Conservation (phyloP, 2,329 filamentous ascomycete genomes). For the Curvularia hawaiiensis region DNA sequence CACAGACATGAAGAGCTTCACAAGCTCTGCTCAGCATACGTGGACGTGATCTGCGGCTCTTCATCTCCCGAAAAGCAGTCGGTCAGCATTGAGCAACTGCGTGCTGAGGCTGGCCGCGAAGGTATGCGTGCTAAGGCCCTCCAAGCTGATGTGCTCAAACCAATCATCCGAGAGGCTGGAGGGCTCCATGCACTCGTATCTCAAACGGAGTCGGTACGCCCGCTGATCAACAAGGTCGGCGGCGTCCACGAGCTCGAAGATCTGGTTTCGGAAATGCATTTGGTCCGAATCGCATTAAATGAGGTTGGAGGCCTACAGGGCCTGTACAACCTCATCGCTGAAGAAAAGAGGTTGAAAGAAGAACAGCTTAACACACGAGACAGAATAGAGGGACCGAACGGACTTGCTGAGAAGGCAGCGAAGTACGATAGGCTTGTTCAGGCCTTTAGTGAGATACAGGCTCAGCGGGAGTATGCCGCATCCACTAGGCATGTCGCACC, state of each 20-base stretch:
- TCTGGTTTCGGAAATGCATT: conserved; percentile 13
- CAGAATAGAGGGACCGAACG: no score
- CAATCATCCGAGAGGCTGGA: conserved; percentile 22
- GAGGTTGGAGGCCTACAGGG: conserved; percentile 16
- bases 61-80: conserved; percentile 2
- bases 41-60: conserved; percentile 17
- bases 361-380: conserved; percentile 5
- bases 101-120: conserved; percentile 19
- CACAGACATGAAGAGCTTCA: conserved; percentile 15
- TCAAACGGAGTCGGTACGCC: conserved; percentile 6
- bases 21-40: conserved; percentile 17
- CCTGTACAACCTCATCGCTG: conserved; percentile 12
- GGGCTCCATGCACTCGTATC: conserved; percentile 20
- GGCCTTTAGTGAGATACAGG: conserved; percentile 9
- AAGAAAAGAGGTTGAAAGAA: conserved; percentile 10
- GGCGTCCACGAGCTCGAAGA: conserved; percentile 18
- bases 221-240: conserved; percentile 18
- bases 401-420: conserved; percentile 13
- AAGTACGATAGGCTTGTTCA: conserved; percentile 22
- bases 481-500: neutral
- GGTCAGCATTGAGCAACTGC: conserved; percentile 20
- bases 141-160: conserved; percentile 20
- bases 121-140: conserved; percentile 25
- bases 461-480: neutral
- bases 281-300: neutral